Percentiles rank a stretch among this genome's conserved stretches.
phyloP scores from a whole-genome alignment of 2,329 filamentous ascomycete genomes.

The Hypoxylon sp. region DNA sequence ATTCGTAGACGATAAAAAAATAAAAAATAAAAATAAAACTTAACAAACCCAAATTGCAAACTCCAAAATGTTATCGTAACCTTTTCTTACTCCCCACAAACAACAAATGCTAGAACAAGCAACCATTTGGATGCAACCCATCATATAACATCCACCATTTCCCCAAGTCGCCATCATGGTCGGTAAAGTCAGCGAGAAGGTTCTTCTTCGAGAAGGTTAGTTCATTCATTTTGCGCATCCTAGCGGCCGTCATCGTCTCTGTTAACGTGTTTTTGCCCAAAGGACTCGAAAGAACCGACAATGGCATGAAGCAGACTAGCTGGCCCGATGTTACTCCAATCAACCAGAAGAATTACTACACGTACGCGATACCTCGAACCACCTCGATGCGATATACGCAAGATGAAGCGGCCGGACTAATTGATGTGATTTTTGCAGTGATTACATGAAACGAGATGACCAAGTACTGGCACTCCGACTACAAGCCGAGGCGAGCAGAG shows the following conservation, averaged over 20 bases:
- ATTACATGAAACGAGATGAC: constrained; percentile 98
- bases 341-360: constrained; percentile 99
- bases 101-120: constrained; percentile 8
- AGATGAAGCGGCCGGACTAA: no score
- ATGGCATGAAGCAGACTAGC: constrained; percentile 93
- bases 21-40: constrained; percentile 4
- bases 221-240: constrained; percentile 10
- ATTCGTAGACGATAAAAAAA: constrained; percentile 24
- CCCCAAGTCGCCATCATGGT: constrained; percentile 57
- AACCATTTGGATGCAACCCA: constrained; percentile 13
- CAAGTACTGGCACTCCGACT: constrained; percentile 90
- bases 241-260: no score
- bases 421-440: constrained; percentile 71
- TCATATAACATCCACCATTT: constrained; percentile 16
- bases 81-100: constrained; percentile 1
- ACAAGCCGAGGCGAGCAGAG: constrained; percentile 85
- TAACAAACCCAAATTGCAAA: constrained; percentile 14
- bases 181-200: constrained; percentile 71
- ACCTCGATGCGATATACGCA: neutral
- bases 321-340: constrained; percentile 95
- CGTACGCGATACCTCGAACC: constrained; percentile 63
- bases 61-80: constrained; percentile 20
- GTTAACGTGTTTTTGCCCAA: no score
- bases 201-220: constrained; percentile 69
- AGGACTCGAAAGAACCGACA: constrained; percentile 97